These are phyloP conservation scores for Phytophthora niederhauseri DNA, from an alignment of 352 stramenopile genomes.

Conservation along the genomic window DNA sequence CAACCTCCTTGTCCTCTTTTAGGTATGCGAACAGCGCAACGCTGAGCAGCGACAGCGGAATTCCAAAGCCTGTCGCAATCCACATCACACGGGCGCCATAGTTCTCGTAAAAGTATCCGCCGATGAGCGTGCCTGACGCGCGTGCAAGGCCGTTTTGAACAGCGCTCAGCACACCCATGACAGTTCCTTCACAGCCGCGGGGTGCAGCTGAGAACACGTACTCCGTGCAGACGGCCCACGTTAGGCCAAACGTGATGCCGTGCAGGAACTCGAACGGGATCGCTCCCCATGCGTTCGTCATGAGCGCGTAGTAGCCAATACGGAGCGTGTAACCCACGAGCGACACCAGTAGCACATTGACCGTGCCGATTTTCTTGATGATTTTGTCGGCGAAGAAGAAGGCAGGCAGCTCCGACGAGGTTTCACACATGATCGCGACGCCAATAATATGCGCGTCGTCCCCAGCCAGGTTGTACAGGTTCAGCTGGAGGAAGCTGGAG, in stretches of 20 bases:
- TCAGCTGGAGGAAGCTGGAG: constrained; percentile 73
- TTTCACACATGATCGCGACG: constrained; percentile 76
- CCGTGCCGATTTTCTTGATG: constrained; percentile 66
- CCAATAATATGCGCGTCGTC: constrained; percentile 75
- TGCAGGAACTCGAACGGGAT: constrained; percentile 84
- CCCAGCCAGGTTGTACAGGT: constrained; percentile 79
- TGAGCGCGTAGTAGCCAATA: constrained; percentile 71
- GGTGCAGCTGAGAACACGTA: constrained; percentile 73
- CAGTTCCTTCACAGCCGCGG: constrained; percentile 58
- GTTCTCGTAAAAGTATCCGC: constrained; percentile 79
- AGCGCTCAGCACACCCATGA: constrained; percentile 76
- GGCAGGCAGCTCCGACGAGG: constrained; percentile 70
- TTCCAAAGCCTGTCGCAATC: constrained; percentile 59
- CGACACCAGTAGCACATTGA: constrained; percentile 70
- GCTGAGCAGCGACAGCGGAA: constrained; percentile 64
- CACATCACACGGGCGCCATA: constrained; percentile 72
- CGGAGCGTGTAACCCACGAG: constrained; percentile 64
- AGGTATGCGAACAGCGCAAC: constrained; percentile 65
- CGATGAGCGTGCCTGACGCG: constrained; percentile 63
- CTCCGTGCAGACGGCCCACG: constrained; percentile 70
- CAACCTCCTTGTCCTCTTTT: constrained; percentile 45
- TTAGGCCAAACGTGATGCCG: constrained; percentile 70
- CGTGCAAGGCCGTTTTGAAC: constrained; percentile 72
- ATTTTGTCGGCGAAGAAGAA: constrained; percentile 81
- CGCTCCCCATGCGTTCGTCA: constrained; percentile 75